Base-by-base conservation (phyloP, 179 eudicot species). In the Sideroxylon spinosum region DNA sequence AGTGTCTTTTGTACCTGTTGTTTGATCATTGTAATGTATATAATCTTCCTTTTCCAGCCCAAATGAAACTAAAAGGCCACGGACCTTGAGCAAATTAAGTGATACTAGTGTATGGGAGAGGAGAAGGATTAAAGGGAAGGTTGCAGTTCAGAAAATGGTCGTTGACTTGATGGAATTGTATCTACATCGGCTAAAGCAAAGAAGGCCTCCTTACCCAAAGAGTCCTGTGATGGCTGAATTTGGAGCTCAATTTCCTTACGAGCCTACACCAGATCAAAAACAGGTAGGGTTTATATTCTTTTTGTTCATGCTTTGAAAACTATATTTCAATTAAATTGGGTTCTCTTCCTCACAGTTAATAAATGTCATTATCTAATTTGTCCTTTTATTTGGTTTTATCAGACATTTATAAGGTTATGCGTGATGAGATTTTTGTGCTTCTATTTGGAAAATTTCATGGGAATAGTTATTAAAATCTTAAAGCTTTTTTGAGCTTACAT, bases 91-190 rank as follows among this genome's bases (percentile, higher is more conserved):
- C 85, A 95, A 93, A 83, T 79, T 95, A 86, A 89, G 80, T 79
- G 98, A 95, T 82, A 87, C 89, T 68, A 86, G 87, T 80, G 87
- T 88, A 50, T 95, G 98, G 98, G 97, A 95, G 85, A 89, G 82
- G 91, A 90, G 97, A 82, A 93, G 92, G 86, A 84, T 82, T 53
- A 95, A 90, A 82, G 98, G 98, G 75, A 93, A 88, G 87, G 93
- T 95, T 81, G 98, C 98, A 7, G 89, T 95, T 82, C 98, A 95
- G 85, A 95, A 89, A 84, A 95, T 95, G 98, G 97, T 95, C 75
- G 98, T 95, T 69, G 97, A 95, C 83, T 85, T 95, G 82, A 95
- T 95, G 98, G 97, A 95, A 84, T 76, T 95, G 73, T 95, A 95
- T 86, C 80, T 95, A 52, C 94, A 95, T 78, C 89, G 98, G 85